Evolutionary conservation across 768 basidiomycete species (phyloP), one percentile per base, ranked within the genome.

Genomic region (Porphyrellus cyaneotinctus): DNA sequence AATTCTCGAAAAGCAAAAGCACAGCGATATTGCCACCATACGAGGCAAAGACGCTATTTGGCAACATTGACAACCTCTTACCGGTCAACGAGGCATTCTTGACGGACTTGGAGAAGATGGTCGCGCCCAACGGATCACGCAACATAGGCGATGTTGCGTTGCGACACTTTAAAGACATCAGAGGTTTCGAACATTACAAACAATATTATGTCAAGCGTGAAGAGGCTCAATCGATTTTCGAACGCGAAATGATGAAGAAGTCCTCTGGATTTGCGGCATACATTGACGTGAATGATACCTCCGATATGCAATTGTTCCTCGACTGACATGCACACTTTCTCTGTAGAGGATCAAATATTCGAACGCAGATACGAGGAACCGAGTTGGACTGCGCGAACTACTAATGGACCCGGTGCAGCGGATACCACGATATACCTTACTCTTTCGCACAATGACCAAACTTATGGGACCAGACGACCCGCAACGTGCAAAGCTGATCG

Each of bases 341-440:
- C 59, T 45, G 17, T 60, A 94, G 90, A 85, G 85, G 52, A 85
- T 91, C 69, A 94, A 95, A 75, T 95, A 95, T 65, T 83, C 86
- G 57, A 81, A 81, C 15, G 74, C 82, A 20, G 90, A 90, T 58
- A 68, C 78, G 28, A 78, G 79, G 61, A 93, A 90, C 65, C 88
- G 92, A 36, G 81, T 95, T 51, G 93, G 91, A 39, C 75, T 97
- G 49, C 81, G 94, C 24, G 94, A 95, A 66, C 80, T 97, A 44
- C 78, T 97, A 20, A 95, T 95, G 85, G 95, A 98, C 59, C 95
- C 95, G 15, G 91, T 97, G 6, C 95, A 98, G 64, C 84, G 95
- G 31, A 92, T 98, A 63, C 94, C 95, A 5, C 79, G 95, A 58
- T 97, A 97, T 70, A 95, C 92, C 1, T 76, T 98, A 23, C 78